phyloP scores from a whole-genome alignment of 2,329 filamentous ascomycete species.

The Fusarium austroafricanum region DNA sequence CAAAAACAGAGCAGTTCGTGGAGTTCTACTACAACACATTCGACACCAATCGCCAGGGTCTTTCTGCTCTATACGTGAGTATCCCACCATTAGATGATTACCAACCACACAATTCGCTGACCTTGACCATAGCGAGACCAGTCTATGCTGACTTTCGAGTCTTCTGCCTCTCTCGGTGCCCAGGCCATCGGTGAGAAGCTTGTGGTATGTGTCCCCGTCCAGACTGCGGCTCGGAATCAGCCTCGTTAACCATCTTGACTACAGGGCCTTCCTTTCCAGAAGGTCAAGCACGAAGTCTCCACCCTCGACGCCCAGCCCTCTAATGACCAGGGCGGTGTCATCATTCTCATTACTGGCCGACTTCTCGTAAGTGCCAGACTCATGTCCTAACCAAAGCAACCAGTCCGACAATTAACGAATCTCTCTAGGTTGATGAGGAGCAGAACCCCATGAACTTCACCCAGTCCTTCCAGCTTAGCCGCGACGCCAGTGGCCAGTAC shows the following conservation, averaged over 20 bases:
- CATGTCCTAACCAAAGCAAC: not conserved
- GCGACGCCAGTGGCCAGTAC: constrained; percentile 75
- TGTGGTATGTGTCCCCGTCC: constrained; percentile 64
- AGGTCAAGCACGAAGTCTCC: constrained; percentile 80
- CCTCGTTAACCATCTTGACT: constrained; percentile 17
- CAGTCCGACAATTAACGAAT: constrained; percentile 13
- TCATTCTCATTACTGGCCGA: constrained; percentile 89
- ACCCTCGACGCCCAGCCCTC: constrained; percentile 89
- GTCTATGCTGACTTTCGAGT: constrained; percentile 97
- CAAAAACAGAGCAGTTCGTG: constrained; percentile 80
- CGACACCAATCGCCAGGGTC: constrained; percentile 74
- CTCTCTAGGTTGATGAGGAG: constrained; percentile 82
- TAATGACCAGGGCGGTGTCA: constrained; percentile 71
- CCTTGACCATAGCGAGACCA: constrained; percentile 18
- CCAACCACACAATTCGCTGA: constrained; percentile 65
- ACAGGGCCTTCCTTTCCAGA: constrained; percentile 81
- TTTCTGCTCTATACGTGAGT: constrained; percentile 84
- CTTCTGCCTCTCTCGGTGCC: constrained; percentile 71
- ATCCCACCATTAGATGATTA: not conserved
- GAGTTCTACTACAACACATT: constrained; percentile 92
- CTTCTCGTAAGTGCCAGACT: constrained; percentile 72
- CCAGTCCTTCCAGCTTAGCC: constrained; percentile 87
- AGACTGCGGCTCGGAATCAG: no score
- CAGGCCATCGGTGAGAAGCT: constrained; percentile 83
- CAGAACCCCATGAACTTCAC: constrained; percentile 90